Evolutionary conservation across 2,329 filamentous ascomycete species (phyloP).

Genomic region (Fusarium redolens): DNA sequence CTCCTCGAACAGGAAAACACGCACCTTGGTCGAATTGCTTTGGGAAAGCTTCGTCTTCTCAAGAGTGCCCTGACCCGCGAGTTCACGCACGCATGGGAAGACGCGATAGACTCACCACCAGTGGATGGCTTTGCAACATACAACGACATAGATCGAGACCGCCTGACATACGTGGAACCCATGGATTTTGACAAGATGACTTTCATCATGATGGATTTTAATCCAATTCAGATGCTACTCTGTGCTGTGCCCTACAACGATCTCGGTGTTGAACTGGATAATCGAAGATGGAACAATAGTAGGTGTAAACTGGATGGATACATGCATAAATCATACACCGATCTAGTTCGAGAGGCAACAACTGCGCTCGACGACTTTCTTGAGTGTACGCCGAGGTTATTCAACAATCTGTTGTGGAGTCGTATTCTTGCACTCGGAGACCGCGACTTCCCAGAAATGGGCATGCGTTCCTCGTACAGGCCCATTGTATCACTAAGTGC

Average conservation of each 20-base stretch:
- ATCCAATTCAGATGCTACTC: slow-evolving; percentile 40
- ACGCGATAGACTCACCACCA: neutral
- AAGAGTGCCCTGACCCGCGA: slow-evolving; percentile 36
- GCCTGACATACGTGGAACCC: slow-evolving; percentile 52
- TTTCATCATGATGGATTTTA: slow-evolving; percentile 24
- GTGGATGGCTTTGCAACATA: neutral
- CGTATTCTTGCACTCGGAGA: neutral
- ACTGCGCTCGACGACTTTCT: slow-evolving; percentile 24
- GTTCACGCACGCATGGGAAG: slow-evolving; percentile 33
- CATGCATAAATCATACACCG: neutral
- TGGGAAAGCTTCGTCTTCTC: slow-evolving; percentile 34
- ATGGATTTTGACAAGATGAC: slow-evolving; percentile 40
- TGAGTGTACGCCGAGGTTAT: neutral
- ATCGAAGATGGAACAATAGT: slow-evolving; percentile 5
- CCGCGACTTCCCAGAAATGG: neutral
- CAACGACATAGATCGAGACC: slow-evolving; percentile 48
- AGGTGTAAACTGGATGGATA: neutral
- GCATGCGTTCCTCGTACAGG: neutral
- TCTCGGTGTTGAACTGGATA: slow-evolving; percentile 30
- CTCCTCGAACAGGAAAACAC: slow-evolving; percentile 36
- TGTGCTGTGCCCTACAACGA: slow-evolving; percentile 53
- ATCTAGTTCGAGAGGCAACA: slow-evolving; percentile 6
- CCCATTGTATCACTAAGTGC: slow-evolving; percentile 37
- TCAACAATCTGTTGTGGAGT: slow-evolving; percentile 13
- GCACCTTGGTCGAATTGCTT: slow-evolving; percentile 5